Percentiles rank a stretch among this genome's conserved stretches.
phyloP scores from a whole-genome alignment of 1,284 basidiomycete genomes.

The Tetrapyrgos nigripes region DNA sequence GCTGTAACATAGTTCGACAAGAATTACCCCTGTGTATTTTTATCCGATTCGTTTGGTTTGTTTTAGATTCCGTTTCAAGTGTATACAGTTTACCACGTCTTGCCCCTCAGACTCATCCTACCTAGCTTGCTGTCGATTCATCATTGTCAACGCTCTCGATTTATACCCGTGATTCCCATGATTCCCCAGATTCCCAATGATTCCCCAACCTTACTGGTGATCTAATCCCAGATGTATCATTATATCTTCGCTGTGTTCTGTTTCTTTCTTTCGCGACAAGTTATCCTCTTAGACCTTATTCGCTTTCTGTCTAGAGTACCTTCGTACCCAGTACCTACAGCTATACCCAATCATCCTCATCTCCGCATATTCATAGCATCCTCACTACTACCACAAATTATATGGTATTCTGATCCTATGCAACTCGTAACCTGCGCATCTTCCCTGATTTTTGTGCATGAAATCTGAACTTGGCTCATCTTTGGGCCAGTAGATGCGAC shows the following conservation, averaged over 20 bases:
- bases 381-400: too few relatives aligned
- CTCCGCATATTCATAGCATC: too few relatives aligned
- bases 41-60: background rate
- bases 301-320: background rate
- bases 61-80: background rate
- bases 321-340: too few relatives aligned
- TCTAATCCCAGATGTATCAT: background rate
- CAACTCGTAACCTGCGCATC: too few relatives aligned
- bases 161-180: background rate
- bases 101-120: background rate
- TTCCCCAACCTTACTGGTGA: too few relatives aligned
- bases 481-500: too few relatives aligned
- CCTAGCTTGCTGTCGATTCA: background rate
- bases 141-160: background rate
- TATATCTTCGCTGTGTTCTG: background rate
- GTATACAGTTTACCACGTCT: background rate
- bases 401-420: too few relatives aligned
- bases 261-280: too few relatives aligned
- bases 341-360: too few relatives aligned
- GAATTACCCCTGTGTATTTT: background rate
- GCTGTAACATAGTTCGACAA: background rate
- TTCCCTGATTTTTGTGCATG: too few relatives aligned
- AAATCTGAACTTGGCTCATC: too few relatives aligned
- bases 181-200: background rate
- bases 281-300: background rate